Percentiles rank a stretch among this genome's conserved stretches.
These are phyloP conservation scores for Leccinum disarticulatum DNA, from an alignment of 768 basidiomycete species.

Conservation along the genomic window DNA sequence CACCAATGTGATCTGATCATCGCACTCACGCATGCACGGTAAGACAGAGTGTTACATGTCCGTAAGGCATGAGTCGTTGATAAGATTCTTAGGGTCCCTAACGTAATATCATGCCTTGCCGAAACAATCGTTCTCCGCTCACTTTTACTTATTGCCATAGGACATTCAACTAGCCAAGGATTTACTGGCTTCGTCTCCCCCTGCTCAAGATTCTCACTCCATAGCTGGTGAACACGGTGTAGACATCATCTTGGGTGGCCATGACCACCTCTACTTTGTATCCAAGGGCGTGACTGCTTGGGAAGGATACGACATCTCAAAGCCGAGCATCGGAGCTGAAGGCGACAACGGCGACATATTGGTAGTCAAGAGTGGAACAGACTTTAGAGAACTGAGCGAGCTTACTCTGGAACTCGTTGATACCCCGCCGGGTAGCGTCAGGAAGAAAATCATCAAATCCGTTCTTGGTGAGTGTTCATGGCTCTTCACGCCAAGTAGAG, in stretches of 20 bases:
- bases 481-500: neutral
- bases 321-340: slow-evolving; percentile 63
- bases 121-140: slow-evolving; percentile 4
- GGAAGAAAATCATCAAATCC: slow-evolving; percentile 60
- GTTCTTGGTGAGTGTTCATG: slow-evolving; percentile 50
- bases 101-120: slow-evolving; percentile 23
- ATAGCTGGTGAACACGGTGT: slow-evolving; percentile 66
- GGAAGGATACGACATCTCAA: slow-evolving; percentile 59
- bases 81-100: slow-evolving; percentile 22
- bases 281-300: slow-evolving; percentile 64
- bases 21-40: slow-evolving; percentile 84
- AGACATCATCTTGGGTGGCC: slow-evolving; percentile 84
- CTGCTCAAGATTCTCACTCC: slow-evolving; percentile 42
- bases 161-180: slow-evolving; percentile 71
- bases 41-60: slow-evolving; percentile 6
- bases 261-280: slow-evolving; percentile 83
- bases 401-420: slow-evolving; percentile 60
- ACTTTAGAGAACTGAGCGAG: slow-evolving; percentile 86
- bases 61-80: slow-evolving; percentile 5
- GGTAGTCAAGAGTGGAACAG: slow-evolving; percentile 83
- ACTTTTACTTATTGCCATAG: slow-evolving; percentile 36
- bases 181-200: slow-evolving; percentile 57
- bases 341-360: slow-evolving; percentile 67
- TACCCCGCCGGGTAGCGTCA: slow-evolving; percentile 59
- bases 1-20: slow-evolving; percentile 85